Percentiles rank a stretch among this genome's conserved stretches.
Evolutionary conservation across 345 rosid genomes (phyloP).

Genomic region (Anastatica hierochuntica): DNA sequence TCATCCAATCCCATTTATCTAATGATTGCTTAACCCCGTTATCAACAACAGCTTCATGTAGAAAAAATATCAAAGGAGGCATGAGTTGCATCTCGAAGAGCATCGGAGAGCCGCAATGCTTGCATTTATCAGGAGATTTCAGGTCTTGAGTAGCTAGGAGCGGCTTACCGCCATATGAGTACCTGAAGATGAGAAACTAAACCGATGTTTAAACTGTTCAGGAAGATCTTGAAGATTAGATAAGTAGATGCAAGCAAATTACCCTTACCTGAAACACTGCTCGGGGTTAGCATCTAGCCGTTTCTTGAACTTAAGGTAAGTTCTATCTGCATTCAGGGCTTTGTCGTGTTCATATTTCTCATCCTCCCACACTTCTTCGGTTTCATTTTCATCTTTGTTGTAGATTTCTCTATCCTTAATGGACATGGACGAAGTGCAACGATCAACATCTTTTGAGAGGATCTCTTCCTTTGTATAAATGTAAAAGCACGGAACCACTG

Average conservation of each 20-base stretch:
- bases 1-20: conserved; percentile 88
- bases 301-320: conserved; percentile 83
- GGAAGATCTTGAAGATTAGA: neutral
- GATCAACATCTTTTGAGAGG: conserved; percentile 30
- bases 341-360: conserved; percentile 77
- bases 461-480: conserved; percentile 47
- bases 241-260: neutral
- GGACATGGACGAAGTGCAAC: conserved; percentile 34
- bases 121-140: conserved; percentile 43
- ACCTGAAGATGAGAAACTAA: conserved; percentile 34
- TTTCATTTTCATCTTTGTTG: conserved; percentile 34
- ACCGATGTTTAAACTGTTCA: neutral
- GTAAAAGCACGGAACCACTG: conserved; percentile 86
- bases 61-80: conserved; percentile 72
- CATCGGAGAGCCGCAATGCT: conserved; percentile 48
- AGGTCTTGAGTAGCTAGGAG: conserved; percentile 42
- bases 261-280: conserved; percentile 82
- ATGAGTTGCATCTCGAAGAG: conserved; percentile 85
- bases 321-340: conserved; percentile 74
- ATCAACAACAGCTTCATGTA: conserved; percentile 50
- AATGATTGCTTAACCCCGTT: conserved; percentile 33
- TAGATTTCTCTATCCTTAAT: conserved; percentile 35
- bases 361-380: conserved; percentile 57
- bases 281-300: conserved; percentile 65
- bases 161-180: conserved; percentile 59